Conservation (phyloP, 2,329 filamentous ascomycete species). For the Pestalotiopsis sp. region DNA sequence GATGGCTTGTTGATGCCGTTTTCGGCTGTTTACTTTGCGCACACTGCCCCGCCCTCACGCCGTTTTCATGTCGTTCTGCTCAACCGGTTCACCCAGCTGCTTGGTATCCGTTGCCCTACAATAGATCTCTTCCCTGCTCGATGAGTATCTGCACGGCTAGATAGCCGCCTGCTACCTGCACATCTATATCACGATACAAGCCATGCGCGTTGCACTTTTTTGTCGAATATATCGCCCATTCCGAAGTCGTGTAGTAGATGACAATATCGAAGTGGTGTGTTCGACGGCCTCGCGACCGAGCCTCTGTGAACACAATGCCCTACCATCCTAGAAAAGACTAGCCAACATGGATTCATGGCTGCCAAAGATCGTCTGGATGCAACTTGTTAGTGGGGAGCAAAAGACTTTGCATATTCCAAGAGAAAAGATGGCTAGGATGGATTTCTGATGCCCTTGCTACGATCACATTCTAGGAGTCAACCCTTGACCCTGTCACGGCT, state of each 20-base stretch:
- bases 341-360: not conserved
- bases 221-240: not conserved
- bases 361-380: not conserved
- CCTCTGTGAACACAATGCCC: not conserved
- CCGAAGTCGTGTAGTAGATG: not conserved
- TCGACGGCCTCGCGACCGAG: not conserved
- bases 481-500: not conserved
- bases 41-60: not conserved
- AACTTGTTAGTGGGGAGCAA: not conserved
- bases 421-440: not conserved
- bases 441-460: too few relatives aligned
- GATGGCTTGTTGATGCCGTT: not conserved
- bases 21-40: not conserved
- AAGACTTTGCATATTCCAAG: not conserved
- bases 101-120: not conserved
- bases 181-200: not conserved
- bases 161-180: not conserved
- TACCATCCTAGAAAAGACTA: not conserved
- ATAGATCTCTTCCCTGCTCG: not conserved
- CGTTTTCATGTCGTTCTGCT: not conserved
- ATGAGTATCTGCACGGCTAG: not conserved
- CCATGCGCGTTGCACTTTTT: not conserved
- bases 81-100: not conserved
- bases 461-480: not conserved
- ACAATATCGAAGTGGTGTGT: not conserved